phyloP scores from a whole-genome alignment of 805 yeast species.

The Metschnikowia sp. region DNA sequence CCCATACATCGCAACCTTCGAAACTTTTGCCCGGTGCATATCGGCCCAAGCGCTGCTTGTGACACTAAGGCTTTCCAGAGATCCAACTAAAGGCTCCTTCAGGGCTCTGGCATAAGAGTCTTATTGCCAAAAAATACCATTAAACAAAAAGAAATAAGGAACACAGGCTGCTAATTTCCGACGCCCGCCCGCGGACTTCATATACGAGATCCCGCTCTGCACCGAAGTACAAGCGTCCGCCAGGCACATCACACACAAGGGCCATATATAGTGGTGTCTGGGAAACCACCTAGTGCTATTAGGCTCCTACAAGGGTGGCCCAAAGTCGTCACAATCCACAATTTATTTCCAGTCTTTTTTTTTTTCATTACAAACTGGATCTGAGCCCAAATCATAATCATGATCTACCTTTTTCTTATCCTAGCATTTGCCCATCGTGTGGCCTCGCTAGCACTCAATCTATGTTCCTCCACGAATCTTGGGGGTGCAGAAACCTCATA shows the following conservation, averaged over 20 bases:
- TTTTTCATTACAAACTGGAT: background rate
- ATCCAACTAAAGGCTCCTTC: background rate
- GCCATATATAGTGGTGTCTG: background rate
- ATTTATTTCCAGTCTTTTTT: background rate
- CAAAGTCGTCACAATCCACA: background rate
- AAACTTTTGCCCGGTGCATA: background rate
- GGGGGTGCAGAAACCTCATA: constrained; percentile 10
- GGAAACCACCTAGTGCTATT: background rate
- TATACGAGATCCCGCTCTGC: constrained; percentile 5
- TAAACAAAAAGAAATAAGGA: background rate
- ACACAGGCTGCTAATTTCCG: background rate
- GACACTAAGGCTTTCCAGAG: background rate
- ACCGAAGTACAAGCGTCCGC: constrained; percentile 9
- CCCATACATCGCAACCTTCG: background rate
- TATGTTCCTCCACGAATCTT: constrained; percentile 15
- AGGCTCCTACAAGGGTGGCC: no score
- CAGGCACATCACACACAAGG: background rate
- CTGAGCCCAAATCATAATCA: background rate
- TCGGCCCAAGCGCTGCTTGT: background rate
- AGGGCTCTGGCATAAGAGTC: background rate
- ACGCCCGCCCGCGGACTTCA: no score
- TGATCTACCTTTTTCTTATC: background rate
- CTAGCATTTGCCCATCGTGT: constrained; percentile 1
- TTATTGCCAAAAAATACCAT: background rate
- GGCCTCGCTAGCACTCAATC: constrained; percentile 13